phyloP scores from a whole-genome alignment of 345 rosid species.

The Salix exigua region DNA sequence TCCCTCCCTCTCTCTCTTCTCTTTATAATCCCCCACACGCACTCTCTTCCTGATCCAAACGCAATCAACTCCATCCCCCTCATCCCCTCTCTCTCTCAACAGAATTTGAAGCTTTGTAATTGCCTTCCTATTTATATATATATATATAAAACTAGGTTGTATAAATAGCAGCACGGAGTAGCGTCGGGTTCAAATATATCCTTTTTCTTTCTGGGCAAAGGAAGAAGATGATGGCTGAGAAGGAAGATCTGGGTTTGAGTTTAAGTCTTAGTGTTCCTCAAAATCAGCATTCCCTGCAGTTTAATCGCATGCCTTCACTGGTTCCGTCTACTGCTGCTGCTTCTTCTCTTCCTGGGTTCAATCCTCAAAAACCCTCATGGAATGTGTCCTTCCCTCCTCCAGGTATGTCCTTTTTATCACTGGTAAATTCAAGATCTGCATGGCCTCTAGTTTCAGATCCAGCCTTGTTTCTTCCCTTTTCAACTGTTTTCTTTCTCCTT shows the following conservation, averaged over 20 bases:
- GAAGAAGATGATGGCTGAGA: conserved; percentile 48
- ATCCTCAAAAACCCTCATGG: conserved; percentile 51
- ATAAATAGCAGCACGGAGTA: not conserved
- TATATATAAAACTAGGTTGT: not conserved
- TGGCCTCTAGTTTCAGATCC: not conserved
- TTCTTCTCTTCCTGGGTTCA: conserved; percentile 32
- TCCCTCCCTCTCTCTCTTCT: not conserved
- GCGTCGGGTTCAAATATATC: not conserved
- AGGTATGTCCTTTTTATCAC: conserved; percentile 24
- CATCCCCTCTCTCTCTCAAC: not conserved
- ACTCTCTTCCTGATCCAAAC: not conserved
- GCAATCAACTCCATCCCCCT: not conserved
- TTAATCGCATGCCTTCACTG: conserved; percentile 49
- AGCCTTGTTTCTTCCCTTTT: not conserved
- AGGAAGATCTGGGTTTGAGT: conserved; percentile 82
- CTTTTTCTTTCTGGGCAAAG: not conserved
- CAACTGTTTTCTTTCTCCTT: not conserved
- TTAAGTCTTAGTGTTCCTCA: conserved; percentile 64
- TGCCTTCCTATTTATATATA: not conserved
- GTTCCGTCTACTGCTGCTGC: conserved; percentile 29
- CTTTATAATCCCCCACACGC: conserved; percentile 44
- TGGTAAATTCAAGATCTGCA: not conserved
- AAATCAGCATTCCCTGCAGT: conserved; percentile 40
- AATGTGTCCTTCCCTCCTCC: conserved; percentile 46
- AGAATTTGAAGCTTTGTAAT: not conserved